Evolutionary conservation across 352 stramenopile genomes (phyloP).

Genomic region (Blastocystis sp.): DNA sequence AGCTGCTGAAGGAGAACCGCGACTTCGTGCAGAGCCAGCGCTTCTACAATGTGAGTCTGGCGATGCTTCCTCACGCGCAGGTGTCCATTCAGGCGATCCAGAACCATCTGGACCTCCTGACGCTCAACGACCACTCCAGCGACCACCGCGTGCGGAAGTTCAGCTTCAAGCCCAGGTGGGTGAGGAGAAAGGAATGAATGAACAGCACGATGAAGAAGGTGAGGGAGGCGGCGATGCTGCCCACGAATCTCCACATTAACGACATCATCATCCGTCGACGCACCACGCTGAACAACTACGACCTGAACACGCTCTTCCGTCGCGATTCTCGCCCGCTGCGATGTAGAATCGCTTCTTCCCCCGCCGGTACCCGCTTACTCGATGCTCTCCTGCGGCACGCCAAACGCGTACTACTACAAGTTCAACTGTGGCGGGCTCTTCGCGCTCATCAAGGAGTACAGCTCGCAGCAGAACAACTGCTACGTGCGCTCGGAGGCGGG

Average conservation of each 20-base stretch:
- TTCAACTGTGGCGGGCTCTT: conserved; percentile 22
- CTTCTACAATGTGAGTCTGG: neutral
- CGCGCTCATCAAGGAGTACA: neutral
- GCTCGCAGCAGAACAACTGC: neutral
- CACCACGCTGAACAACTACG: neutral
- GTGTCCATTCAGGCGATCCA: neutral
- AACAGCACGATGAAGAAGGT: conserved; percentile 51
- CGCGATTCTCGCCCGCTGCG: neutral
- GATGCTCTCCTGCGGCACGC: conserved; percentile 35
- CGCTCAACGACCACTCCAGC: neutral
- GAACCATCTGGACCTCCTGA: neutral
- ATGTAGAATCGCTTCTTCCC: conserved; percentile 18
- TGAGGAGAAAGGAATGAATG: too few species aligned
- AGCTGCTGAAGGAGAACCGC: conserved; percentile 15
- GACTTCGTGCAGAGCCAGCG: conserved; percentile 41
- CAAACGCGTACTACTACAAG: conserved; percentile 15
- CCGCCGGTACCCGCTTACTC: neutral
- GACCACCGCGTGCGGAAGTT: neutral
- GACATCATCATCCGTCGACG: conserved; percentile 6
- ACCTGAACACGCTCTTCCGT: conserved; percentile 9
- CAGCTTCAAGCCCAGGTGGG: conserved; percentile 40
- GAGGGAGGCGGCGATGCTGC: neutral
- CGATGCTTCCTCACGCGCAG: neutral
- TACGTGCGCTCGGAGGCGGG: neutral
- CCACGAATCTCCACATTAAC: conserved; percentile 54